A percentile compares a stretch with the other conserved stretches of the same genome.
These are phyloP conservation scores for Penicillium samsonianum DNA, from an alignment of 495 filamentous ascomycete genomes.

Conservation along the genomic window DNA sequence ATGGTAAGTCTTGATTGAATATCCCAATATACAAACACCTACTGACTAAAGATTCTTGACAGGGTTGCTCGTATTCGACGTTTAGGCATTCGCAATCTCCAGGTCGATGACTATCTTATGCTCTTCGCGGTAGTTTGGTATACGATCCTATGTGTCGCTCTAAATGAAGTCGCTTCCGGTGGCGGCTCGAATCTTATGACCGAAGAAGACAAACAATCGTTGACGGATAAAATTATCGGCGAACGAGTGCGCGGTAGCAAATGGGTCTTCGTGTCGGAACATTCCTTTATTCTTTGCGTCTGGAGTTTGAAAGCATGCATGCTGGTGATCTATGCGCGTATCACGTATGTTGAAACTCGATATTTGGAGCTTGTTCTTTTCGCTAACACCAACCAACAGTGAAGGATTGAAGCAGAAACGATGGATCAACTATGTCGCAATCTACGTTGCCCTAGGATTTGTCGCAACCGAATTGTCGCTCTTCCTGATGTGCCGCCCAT, in stretches of 20 bases:
- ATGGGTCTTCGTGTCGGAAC: slow-evolving; percentile 58
- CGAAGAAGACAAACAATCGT: slow-evolving; percentile 34
- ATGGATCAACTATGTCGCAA: slow-evolving; percentile 48
- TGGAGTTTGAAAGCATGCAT: slow-evolving; percentile 56
- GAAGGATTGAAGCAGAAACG: slow-evolving; percentile 42
- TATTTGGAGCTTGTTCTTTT: background rate
- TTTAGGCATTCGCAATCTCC: slow-evolving; percentile 46
- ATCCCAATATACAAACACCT: background rate
- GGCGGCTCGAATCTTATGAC: slow-evolving; percentile 58
- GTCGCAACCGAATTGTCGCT: slow-evolving; percentile 62
- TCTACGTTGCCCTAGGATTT: slow-evolving; percentile 60
- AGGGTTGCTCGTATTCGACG: slow-evolving; percentile 53
- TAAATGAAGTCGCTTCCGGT: slow-evolving; percentile 52
- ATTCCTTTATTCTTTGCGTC: slow-evolving; percentile 52
- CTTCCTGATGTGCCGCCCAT: slow-evolving; percentile 63
- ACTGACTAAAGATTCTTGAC: slow-evolving; percentile 1
- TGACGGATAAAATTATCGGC: slow-evolving; percentile 42
- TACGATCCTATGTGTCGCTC: slow-evolving; percentile 52
- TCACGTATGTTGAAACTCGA: slow-evolving; percentile 42
- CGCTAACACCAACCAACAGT: slow-evolving; percentile 20
- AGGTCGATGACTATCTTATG: slow-evolving; percentile 57
- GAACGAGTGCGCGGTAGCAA: slow-evolving; percentile 54
- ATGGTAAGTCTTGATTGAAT: slow-evolving; percentile 37
- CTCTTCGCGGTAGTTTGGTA: slow-evolving; percentile 51
- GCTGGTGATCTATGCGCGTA: slow-evolving; percentile 55